Percentiles rank a stretch among this genome's conserved stretches.
These are phyloP conservation scores for Taxawa tesnikishii DNA, from an alignment of 2,329 filamentous ascomycete species.

Conservation along the genomic window DNA sequence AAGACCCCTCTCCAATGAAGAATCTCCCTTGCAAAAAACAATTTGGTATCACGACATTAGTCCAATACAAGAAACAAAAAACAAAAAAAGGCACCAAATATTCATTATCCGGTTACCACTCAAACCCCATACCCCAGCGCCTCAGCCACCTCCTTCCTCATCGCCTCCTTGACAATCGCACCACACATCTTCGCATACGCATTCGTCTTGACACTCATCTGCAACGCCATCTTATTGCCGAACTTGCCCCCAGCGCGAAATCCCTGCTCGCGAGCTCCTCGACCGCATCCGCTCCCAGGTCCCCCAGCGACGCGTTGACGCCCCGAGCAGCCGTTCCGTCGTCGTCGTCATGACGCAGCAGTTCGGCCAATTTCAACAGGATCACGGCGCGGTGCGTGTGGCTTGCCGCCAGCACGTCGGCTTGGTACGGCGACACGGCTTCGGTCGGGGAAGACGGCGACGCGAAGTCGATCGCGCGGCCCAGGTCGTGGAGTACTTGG, in stretches of 20 bases:
- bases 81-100: too few relatives aligned
- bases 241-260: conserved; percentile 43
- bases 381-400: conserved; percentile 54
- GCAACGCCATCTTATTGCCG: conserved; percentile 44
- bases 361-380: conserved; percentile 26
- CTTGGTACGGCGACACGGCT: conserved; percentile 50
- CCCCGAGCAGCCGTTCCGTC: conserved; percentile 4
- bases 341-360: too few relatives aligned
- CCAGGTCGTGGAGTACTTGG: too few relatives aligned
- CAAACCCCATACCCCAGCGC: conserved; percentile 5
- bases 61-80: too few relatives aligned
- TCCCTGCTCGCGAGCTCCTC: conserved; percentile 45
- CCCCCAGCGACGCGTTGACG: conserved; percentile 1
- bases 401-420: conserved; percentile 54
- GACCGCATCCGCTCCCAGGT: conserved; percentile 16
- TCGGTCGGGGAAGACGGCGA: conserved; percentile 39
- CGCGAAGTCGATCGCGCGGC: conserved; percentile 43
- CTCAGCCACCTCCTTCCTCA: conserved; percentile 39
- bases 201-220: conserved; percentile 48
- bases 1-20: too few relatives aligned
- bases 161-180: conserved; percentile 47
- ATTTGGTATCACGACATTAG: too few relatives aligned
- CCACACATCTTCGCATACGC: conserved; percentile 52
- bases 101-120: conserved; percentile 1
- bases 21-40: too few relatives aligned